A percentile compares a stretch with the other conserved stretches of the same genome.
Conservation (phyloP, 257 asterid genomes). For the Solanum tarapatanum region DNA sequence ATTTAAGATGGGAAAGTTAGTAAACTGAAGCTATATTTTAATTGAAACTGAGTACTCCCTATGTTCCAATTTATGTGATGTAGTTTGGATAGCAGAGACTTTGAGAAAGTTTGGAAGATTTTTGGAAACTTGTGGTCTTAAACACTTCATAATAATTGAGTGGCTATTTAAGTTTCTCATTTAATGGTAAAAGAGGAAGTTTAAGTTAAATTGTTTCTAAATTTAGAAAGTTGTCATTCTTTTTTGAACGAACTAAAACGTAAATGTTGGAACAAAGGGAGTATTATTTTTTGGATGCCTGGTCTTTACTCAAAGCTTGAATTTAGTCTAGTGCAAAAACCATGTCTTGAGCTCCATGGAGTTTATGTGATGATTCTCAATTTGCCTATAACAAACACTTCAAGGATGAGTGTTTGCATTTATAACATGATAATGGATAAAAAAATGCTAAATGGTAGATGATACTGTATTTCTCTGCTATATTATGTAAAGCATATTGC, state of each 20-base stretch:
- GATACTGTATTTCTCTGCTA: too few species aligned
- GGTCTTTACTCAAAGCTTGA: neutral
- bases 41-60: too few species aligned
- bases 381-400: neutral
- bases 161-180: neutral
- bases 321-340: neutral
- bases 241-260: neutral
- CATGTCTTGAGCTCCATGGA: neutral
- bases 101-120: too few species aligned
- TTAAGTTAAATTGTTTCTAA: neutral
- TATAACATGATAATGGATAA: too few species aligned
- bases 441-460: too few species aligned
- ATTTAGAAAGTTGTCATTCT: neutral
- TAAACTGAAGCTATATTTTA: neutral
- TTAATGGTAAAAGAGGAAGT: neutral
- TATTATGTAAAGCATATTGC: too few species aligned
- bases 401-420: too few species aligned
- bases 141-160: neutral
- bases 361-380: neutral
- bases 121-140: too few species aligned
- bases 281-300: neutral
- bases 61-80: too few species aligned
- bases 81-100: too few species aligned
- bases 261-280: neutral
- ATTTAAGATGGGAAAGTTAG: neutral